These are phyloP conservation scores for Cyamopsis tetragonoloba DNA, from an alignment of 306 rosid genomes.

Conservation along the genomic window DNA sequence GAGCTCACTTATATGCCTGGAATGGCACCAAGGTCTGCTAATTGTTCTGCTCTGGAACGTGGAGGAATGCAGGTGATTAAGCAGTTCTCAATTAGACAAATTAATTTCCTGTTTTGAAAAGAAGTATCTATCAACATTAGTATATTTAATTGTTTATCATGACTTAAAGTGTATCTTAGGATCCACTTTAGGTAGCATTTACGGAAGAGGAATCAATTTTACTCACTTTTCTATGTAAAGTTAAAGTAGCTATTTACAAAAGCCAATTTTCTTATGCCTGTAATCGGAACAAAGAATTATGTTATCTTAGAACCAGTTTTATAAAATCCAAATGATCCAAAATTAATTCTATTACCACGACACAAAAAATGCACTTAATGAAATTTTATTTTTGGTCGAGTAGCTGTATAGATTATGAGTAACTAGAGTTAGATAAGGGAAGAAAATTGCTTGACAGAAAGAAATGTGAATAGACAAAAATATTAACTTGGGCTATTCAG, in stretches of 20 bases:
- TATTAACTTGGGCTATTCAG: background rate
- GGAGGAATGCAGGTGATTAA: slow-evolving; percentile 93
- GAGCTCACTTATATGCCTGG: slow-evolving; percentile 62
- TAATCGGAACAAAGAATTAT: too few relatives aligned
- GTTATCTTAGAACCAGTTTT: too few relatives aligned
- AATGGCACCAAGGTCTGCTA: slow-evolving; percentile 80
- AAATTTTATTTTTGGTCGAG: too few relatives aligned
- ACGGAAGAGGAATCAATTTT: too few relatives aligned
- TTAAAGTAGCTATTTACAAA: too few relatives aligned
- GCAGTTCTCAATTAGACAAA: background rate
- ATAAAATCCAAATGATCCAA: too few relatives aligned
- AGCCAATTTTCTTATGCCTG: too few relatives aligned
- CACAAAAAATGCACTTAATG: too few relatives aligned
- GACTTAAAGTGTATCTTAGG: too few relatives aligned
- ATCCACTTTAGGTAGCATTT: too few relatives aligned
- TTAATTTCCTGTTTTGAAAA: background rate
- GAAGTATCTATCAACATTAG: background rate
- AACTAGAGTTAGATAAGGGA: background rate
- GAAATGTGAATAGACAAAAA: background rate
- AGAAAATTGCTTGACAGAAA: background rate
- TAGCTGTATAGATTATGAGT: background rate
- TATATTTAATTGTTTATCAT: background rate
- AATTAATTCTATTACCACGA: too few relatives aligned
- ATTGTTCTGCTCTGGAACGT: slow-evolving; percentile 55
- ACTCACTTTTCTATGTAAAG: too few relatives aligned